phyloP scores from a whole-genome alignment of 2,329 filamentous ascomycete species.

The Phoma sp. region DNA sequence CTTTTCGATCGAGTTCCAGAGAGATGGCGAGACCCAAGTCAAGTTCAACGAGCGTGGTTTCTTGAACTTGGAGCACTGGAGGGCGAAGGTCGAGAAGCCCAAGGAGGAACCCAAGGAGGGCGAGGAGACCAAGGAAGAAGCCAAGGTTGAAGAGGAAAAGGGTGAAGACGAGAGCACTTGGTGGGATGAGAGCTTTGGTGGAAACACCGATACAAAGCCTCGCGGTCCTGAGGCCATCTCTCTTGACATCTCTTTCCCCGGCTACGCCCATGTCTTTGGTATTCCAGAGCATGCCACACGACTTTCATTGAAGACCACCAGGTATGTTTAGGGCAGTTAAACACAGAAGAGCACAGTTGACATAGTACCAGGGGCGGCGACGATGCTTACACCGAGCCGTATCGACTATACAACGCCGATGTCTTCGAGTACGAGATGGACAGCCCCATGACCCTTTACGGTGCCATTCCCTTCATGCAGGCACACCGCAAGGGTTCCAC shows the following conservation, averaged over 20 bases:
- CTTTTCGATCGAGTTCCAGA: constrained; percentile 84
- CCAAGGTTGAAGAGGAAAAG: constrained; percentile 51
- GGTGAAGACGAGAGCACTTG: constrained; percentile 85
- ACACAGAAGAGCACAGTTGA: not conserved
- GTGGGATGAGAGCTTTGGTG: constrained; percentile 98
- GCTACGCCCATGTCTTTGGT: constrained; percentile 91
- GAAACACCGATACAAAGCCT: constrained; percentile 95
- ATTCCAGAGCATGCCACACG: constrained; percentile 93
- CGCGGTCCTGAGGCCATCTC: constrained; percentile 90
- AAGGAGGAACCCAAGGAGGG: constrained; percentile 61
- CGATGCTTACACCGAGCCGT: constrained; percentile 86
- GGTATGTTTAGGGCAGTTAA: constrained; percentile 55
- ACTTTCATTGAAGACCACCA: constrained; percentile 86
- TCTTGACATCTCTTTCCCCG: constrained; percentile 89
- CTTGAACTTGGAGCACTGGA: constrained; percentile 95
- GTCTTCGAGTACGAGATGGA: constrained; percentile 98
- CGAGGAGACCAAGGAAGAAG: constrained; percentile 51
- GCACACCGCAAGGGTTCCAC: constrained; percentile 93
- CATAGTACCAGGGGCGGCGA: constrained; percentile 68
- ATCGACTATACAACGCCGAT: constrained; percentile 93
- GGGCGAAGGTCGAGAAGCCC: constrained; percentile 77
- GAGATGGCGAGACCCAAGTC: constrained; percentile 81
- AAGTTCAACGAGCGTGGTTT: constrained; percentile 89
- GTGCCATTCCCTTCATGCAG: constrained; percentile 97
- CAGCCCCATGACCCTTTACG: constrained; percentile 98